A percentile compares a stretch with the other conserved stretches of the same genome.
Evolutionary conservation across 768 basidiomycete genomes (phyloP).

Genomic region (Lactarius hengduanensis): DNA sequence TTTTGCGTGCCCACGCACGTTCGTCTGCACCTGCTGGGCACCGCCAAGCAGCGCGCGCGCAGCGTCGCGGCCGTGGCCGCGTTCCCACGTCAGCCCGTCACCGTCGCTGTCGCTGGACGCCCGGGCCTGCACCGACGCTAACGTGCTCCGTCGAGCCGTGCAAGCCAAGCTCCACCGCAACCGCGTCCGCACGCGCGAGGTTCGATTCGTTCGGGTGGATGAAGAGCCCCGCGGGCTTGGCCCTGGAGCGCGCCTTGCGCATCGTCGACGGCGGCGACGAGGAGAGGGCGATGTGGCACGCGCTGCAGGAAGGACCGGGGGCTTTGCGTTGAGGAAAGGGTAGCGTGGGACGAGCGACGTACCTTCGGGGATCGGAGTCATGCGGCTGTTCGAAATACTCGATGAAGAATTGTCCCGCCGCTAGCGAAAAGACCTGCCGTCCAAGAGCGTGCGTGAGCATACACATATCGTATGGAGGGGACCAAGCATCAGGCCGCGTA

Average conservation of each 20-base stretch:
- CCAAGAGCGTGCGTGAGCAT: neutral
- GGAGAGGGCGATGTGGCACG: slow-evolving; percentile 11
- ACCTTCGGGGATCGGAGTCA: slow-evolving; percentile 26
- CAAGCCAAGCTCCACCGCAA: slow-evolving; percentile 54
- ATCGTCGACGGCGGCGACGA: neutral
- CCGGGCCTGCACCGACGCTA: slow-evolving; percentile 36
- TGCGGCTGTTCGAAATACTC: slow-evolving; percentile 41
- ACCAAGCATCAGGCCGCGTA: slow-evolving; percentile 32
- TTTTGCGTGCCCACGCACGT: slow-evolving; percentile 5
- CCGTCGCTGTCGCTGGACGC: slow-evolving; percentile 38
- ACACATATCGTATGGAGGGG: neutral
- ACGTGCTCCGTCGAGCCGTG: slow-evolving; percentile 49
- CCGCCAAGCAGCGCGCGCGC: slow-evolving; percentile 46
- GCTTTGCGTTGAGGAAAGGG: neutral
- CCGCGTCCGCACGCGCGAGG: slow-evolving; percentile 63
- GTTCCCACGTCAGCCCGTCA: slow-evolving; percentile 42
- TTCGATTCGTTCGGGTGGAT: slow-evolving; percentile 65
- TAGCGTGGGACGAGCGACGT: neutral
- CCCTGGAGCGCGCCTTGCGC: slow-evolving; percentile 45
- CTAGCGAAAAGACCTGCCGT: slow-evolving; percentile 53
- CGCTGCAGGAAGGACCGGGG: neutral
- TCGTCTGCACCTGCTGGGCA: slow-evolving; percentile 8
- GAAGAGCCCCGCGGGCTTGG: slow-evolving; percentile 47
- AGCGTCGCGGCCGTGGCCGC: slow-evolving; percentile 49
- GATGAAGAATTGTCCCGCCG: slow-evolving; percentile 57